Evolutionary conservation across 2,329 filamentous ascomycete species (phyloP), one percentile per base, ranked within the genome.

Genomic region (Fusarium metavorans): DNA sequence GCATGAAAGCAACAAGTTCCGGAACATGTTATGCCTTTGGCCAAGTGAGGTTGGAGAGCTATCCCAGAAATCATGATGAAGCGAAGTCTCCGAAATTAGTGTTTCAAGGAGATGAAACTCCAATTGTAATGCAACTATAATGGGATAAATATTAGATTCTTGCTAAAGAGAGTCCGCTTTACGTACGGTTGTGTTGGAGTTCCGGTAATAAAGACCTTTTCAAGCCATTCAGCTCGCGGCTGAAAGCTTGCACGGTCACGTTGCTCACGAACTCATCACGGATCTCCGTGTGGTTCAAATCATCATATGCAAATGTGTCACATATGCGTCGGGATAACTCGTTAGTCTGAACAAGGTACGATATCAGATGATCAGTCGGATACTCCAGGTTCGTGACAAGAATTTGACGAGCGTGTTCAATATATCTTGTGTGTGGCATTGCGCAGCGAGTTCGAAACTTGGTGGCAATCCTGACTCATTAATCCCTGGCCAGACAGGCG

Each of bases 401-500:
- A 4, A 39, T 13, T 20, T 39, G 20, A 11, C 35, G 43, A 30
- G 45, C 34, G 2, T 11, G 23, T 20, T 64, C 32, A 54, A 64
- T 54, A 5, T 64, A 64, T 32, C 50, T 64, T 13, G 45, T 64
- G 37, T 64, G 25, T 34, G 45, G 60, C 45, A 64, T 52, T 39
- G 34, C 60, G 16, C 60, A 54, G 23, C 60, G 43, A 30, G 30
- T 54, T 39, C 60, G 32, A 41, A 64, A 64, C 18, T 64, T 64
- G 14, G 60, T 64, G n/a, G 60, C 32, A 39, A 64, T 34, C 60
- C 60, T 64, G 18, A 18, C 14, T 18, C 11, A 39, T 54, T 30
- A 64, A 23, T 25, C 52, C n/a, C 8, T n/a, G 34, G 20, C 16
- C 9, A 6, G 6, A 25, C 20, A 11, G n/a, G 23, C 32, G 23